phyloP scores from a whole-genome alignment of 2,329 filamentous ascomycete species.

The Zopfia rhizophila region DNA sequence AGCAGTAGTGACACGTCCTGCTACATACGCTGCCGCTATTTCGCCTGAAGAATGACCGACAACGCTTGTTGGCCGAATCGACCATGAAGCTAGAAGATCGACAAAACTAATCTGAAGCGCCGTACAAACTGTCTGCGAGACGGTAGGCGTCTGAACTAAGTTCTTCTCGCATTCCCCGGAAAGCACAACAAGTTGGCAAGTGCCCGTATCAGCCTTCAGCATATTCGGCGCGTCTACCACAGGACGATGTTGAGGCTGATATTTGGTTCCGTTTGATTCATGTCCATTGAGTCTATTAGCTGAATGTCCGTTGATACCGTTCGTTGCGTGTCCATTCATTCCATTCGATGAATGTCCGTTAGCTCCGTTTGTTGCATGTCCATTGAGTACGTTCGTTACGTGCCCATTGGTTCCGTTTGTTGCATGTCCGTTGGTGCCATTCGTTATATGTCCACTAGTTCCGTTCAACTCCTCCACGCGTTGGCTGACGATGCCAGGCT shows the following conservation, averaged over 20 bases:
- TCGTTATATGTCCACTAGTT: slow-evolving; percentile 1
- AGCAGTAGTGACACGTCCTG: slow-evolving; percentile 25
- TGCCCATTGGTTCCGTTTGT: background rate
- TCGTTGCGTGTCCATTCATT: background rate
- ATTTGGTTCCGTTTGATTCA: background rate
- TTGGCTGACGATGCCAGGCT: slow-evolving; percentile 4
- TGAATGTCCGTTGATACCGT: background rate
- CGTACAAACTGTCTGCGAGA: slow-evolving; percentile 34
- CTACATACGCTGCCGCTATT: slow-evolving; percentile 24
- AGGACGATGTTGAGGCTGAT: background rate
- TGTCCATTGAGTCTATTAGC: background rate
- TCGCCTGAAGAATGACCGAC: slow-evolving; percentile 20
- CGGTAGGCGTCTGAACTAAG: no score
- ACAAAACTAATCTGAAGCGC: slow-evolving; percentile 26
- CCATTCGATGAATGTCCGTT: background rate
- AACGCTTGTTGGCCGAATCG: slow-evolving; percentile 1
- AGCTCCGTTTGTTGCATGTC: slow-evolving; percentile 1
- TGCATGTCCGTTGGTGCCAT: slow-evolving; percentile 3
- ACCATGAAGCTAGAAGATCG: slow-evolving; percentile 16
- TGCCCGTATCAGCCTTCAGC: background rate
- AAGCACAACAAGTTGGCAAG: no score
- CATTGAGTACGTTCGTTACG: no score
- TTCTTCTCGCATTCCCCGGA: no score
- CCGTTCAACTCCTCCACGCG: background rate
- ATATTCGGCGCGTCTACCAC: background rate